These are phyloP conservation scores for Scheffersomyces insectosa DNA, from an alignment of 1,139 yeast genomes.

Conservation along the genomic window DNA sequence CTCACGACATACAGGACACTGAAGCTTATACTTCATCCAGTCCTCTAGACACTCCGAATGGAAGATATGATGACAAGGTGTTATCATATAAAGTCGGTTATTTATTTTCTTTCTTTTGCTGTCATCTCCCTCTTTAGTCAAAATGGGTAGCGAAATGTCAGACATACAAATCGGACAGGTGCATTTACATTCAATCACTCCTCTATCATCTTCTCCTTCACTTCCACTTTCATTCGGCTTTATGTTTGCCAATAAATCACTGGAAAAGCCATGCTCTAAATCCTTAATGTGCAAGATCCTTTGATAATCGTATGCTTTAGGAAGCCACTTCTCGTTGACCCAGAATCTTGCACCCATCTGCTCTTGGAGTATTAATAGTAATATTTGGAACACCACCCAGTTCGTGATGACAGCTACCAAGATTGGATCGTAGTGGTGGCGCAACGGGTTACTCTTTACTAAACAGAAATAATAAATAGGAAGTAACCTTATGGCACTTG, in stretches of 20 bases:
- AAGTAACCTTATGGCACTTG: conserved; percentile 58
- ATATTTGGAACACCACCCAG: conserved; percentile 62
- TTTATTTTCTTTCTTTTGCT: conserved; percentile 18
- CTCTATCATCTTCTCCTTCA: conserved; percentile 29
- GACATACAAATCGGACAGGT: conserved; percentile 94
- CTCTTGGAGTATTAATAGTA: conserved; percentile 60
- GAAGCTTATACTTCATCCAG: conserved; percentile 92
- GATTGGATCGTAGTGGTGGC: conserved; percentile 57
- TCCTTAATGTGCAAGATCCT: conserved; percentile 62
- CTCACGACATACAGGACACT: conserved; percentile 91
- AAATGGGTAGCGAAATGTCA: conserved; percentile 62
- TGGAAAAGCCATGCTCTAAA: conserved; percentile 49
- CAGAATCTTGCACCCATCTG: conserved; percentile 80
- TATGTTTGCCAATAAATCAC: conserved; percentile 34
- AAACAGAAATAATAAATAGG: conserved; percentile 68
- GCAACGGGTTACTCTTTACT: conserved; percentile 41
- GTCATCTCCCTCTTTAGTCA: conserved; percentile 24
- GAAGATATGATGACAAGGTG: conserved; percentile 90
- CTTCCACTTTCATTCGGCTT: conserved; percentile 17
- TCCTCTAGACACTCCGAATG: conserved; percentile 83
- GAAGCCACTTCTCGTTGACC: conserved; percentile 70
- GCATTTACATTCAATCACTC: conserved; percentile 29
- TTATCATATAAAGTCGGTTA: conserved; percentile 69
- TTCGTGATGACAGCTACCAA: conserved; percentile 44
- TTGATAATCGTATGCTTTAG: conserved; percentile 82